Base-by-base conservation (phyloP, 768 basidiomycete genomes). In the Pholiota molesta region DNA sequence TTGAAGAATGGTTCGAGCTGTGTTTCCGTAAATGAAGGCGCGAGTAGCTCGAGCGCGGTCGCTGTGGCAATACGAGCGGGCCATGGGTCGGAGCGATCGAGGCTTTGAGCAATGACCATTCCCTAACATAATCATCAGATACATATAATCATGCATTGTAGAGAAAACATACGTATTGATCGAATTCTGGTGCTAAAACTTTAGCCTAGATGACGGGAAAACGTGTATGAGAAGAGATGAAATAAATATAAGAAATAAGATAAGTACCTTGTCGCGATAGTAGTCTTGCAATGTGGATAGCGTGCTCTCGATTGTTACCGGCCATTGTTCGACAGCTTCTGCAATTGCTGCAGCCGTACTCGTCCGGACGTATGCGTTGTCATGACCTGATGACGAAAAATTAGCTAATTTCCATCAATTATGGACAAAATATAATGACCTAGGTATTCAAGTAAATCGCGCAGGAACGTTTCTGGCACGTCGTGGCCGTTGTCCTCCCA, bases 401-500 rank as follows among this genome's bases (percentile, higher is more conserved):
- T 35, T 3, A 53, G 39, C 40, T 13, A 42, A 45, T n/a, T 16
- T 52, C 23, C 7, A 28, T 35, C 6, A 47, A 13, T 1, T n/a
- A 1, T 49, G 33, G 21, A 19, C 7, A 56, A 51, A 54, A 2
- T n/a, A 21, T 19, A 21, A 69, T 51, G 71, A 94, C 95, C 90
- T 17, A 98, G 80, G 68, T 86, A 92, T 0, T 71, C 72, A 11
- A 92, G 69, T 13, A 99, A 76, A 49, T 81, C 79, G 0, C 73
- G 70, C 0, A 94, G 72, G 74, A 86, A 84, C 6, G 73, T 73
- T 65, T 94, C 92, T 0, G 91, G 86, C 10, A 96, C 86, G 68
- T 97, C 94, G 39, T 98, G 74, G 4, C 94, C 96, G 65, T 99
- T 99, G 64, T 98, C 97, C 58, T 97, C 97, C 96, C 96, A 99